Evolutionary conservation across 306 rosid genomes (phyloP), one percentile per base, ranked within the genome.

Genomic region (Casuarina cunninghamiana): DNA sequence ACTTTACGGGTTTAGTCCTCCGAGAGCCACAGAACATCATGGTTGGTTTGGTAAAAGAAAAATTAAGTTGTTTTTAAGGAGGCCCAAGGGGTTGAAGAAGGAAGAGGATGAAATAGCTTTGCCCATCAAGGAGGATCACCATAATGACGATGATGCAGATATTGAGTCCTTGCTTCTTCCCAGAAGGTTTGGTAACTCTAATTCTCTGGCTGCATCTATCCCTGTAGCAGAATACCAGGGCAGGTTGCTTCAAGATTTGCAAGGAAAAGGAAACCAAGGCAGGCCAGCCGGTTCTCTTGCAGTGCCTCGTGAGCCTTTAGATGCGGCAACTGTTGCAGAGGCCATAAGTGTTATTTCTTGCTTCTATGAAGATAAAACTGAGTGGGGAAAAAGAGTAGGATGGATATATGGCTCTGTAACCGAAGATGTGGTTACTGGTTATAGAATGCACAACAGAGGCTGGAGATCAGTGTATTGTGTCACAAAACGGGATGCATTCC

Each of bases 321-420:
- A 93, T 39, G 93, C 93, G 0, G 92, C 97, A 38, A 86, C 93
- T 1, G 97, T 93, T 45, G 96, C 96, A 2, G 97, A 93, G 86
- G 97, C 97, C 2, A 89, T 90, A 39, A 89, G 93, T 79, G 97
- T 85, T 6, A 84, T 93, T 61, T 90, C 97, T 42, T 93, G 97
- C 81, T 93, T 89, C 82, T 90, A 93, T 17, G 97, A 93, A 79
- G 97, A 93, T 55, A 90, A 84, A 76, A 93, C 97, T 37, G 97
- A 93, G 77, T 93, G 97, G 97, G 97, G 97, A 2, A 90, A 85
- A 77, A 45, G 97, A 76, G 97, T 93, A 0, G 97, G 97, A 51
- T 93, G 96, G 97, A 93, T 93, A 77, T 93, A 93, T 53, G 97
- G 97, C n/a, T 93, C 97, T 49, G 97, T 93, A 35, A 93, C 97